Evolutionary conservation across 805 yeast species (phyloP), one percentile per base, ranked within the genome.

Genomic region (Maudiozyma pseudohumilis): DNA sequence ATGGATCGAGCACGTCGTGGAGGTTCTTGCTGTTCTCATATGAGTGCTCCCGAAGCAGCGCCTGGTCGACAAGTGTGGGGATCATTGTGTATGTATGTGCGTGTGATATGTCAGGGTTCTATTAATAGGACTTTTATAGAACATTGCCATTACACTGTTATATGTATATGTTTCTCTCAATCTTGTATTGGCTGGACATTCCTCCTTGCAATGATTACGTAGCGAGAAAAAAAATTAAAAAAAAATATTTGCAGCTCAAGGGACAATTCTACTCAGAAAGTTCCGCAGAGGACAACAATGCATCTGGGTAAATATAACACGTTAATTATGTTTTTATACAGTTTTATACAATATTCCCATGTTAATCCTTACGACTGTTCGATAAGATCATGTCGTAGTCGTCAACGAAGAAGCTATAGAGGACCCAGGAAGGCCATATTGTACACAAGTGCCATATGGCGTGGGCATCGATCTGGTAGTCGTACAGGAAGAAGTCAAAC

Each of bases 371-470:
- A n/a, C n/a, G n/a, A n/a, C n/a, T n/a, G n/a, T n/a, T n/a, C n/a
- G n/a, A n/a, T n/a, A 19, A 31, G 2, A 40, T 31, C 22, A 28
- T 17, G 11, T 41, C 43, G 30, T 61, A 72, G 40, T 74, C 80
- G 23, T 55, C 52, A 4, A 67, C 54, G 60, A 74, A 66, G 48
- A 72, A 81, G 29, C 71, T 73, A 56, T 81, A 88, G 75, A 94
- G 74, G 43, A 73, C 70, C 40, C 74, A 62, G 0, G 89, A 75
- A 0, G 97, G 97, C 52, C 85, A 57, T 2, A 88, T 77, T 0
- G 98, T 92, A 16, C 84, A 74, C 20, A 82, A 68, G 56, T 92
- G 98, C 98, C 98, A 92, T 28, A 89, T 52, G 0, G 96, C 76
- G 60, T 92, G 98, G 0, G 96, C 94, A 61, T 92, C 98, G 0